Base-by-base conservation (phyloP, 1,284 basidiomycete genomes). In the Boletus calvinii region DNA sequence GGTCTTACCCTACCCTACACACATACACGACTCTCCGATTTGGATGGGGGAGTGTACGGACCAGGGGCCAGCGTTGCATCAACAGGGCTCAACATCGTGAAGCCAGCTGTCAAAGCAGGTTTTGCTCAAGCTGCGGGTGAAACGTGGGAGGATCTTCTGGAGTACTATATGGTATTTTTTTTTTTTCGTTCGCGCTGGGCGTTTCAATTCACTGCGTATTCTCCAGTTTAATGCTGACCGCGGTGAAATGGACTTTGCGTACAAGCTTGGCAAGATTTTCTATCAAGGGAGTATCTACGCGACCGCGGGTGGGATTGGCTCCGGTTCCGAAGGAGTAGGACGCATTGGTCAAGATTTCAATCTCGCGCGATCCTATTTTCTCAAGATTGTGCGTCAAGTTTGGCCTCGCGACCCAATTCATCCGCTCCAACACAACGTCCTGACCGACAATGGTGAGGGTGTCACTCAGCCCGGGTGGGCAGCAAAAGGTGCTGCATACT, bases 61-160 rank as follows among this genome's bases (percentile, higher is more conserved):
- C 90, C 92, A 12, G 94, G 95, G 46, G 92, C 96, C 3, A 94
- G 92, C 53, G 90, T 92, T 18, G 92, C 92, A 2, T 92, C 90
- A 0, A 94, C 92, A 0, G 92, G 89, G 7, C 62, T 78, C 22
- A 92, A 90, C 62, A 77, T 80, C 1, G 73, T 82, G 26, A 74
- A 85, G 45, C 82, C 92, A 17, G 87, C 90, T 9, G 88, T 97
- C 56, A 89, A 89, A 66, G 94, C 94, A 2, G 89, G 89, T 15
- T 72, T 85, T 32, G 87, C 92, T 26, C 82, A 83, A 17, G 85
- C 87, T 6, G 87, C 91, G 0, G 93, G 93, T 22, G 93, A 95
- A 68, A 94, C 90, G 1, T 94, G 92, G 83, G 86, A 90, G 54
- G 94, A 97, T 63, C 83, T 96, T 32, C 77, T 98, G 29, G 94